A percentile compares a stretch with the other conserved stretches of the same genome.
Evolutionary conservation across 768 basidiomycete genomes (phyloP).

Genomic region (Boletus edulis): DNA sequence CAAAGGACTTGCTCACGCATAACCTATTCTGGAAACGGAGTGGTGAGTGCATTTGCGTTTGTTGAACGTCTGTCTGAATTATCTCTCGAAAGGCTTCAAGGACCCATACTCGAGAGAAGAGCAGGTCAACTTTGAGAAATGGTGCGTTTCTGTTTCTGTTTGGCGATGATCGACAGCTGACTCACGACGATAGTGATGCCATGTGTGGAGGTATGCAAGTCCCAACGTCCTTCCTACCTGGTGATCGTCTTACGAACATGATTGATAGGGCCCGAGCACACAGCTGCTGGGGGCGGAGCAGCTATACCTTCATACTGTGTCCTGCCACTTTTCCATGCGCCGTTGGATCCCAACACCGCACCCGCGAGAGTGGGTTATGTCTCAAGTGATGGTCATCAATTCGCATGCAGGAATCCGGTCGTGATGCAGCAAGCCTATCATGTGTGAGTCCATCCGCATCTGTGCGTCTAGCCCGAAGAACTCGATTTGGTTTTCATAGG

Average conservation of each 20-base stretch:
- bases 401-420: conserved; percentile 51
- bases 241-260: background rate
- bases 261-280: conserved; percentile 50
- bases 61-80: no score
- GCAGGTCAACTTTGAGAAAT: conserved; percentile 50
- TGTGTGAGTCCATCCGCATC: conserved; percentile 40
- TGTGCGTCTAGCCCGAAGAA: accelerated
- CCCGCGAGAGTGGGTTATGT: conserved; percentile 41
- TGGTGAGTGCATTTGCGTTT: conserved; percentile 33
- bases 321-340: conserved; percentile 51
- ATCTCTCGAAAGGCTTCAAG: conserved; percentile 46
- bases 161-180: background rate
- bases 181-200: conserved; percentile 36
- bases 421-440: conserved; percentile 55
- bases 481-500: conserved; percentile 22
- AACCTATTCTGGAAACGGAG: conserved; percentile 55
- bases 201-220: conserved; percentile 45
- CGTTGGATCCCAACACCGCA: conserved; percentile 26
- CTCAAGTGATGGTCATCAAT: conserved; percentile 57
- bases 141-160: conserved; percentile 34
- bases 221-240: background rate
- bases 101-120: conserved; percentile 62
- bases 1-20: conserved; percentile 57
- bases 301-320: conserved; percentile 54
- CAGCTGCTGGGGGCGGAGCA: conserved; percentile 33